Evolutionary conservation across 164 flowering plant genomes (phyloP).

Genomic region (Berberis vulgaris): DNA sequence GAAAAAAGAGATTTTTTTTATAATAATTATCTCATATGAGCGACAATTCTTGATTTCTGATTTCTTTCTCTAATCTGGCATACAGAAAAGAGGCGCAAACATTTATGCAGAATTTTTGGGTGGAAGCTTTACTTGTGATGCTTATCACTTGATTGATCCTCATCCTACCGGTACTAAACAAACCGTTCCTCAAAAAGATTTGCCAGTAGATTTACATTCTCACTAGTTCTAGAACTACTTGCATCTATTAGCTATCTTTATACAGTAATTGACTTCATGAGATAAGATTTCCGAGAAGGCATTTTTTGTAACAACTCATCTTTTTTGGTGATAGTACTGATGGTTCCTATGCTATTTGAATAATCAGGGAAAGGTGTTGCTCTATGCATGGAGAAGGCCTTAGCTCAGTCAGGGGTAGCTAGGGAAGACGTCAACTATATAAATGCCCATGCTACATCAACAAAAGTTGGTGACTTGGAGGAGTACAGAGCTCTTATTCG

Average conservation of each 20-base stretch:
- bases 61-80: slow-evolving; percentile 6
- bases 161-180: slow-evolving; percentile 65
- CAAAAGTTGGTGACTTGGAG: slow-evolving; percentile 79
- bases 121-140: slow-evolving; percentile 91
- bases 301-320: too few relatives aligned
- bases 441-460: slow-evolving; percentile 91
- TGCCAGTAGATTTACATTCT: too few relatives aligned
- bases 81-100: slow-evolving; percentile 74
- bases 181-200: not conserved
- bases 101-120: slow-evolving; percentile 97
- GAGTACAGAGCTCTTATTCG: slow-evolving; percentile 74
- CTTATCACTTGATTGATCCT: slow-evolving; percentile 96
- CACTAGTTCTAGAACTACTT: too few relatives aligned
- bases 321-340: too few relatives aligned
- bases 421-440: slow-evolving; percentile 70
- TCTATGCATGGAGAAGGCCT: slow-evolving; percentile 86
- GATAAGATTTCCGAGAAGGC: too few relatives aligned
- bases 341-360: not conserved
- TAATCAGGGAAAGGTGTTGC: slow-evolving; percentile 62
- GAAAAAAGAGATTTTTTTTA: not conserved
- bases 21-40: not conserved
- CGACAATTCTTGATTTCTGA: not conserved
- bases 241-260: too few relatives aligned
- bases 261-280: too few relatives aligned
- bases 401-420: slow-evolving; percentile 69